phyloP scores from a whole-genome alignment of 2,329 filamentous ascomycete genomes.

The Xylaria sp. region DNA sequence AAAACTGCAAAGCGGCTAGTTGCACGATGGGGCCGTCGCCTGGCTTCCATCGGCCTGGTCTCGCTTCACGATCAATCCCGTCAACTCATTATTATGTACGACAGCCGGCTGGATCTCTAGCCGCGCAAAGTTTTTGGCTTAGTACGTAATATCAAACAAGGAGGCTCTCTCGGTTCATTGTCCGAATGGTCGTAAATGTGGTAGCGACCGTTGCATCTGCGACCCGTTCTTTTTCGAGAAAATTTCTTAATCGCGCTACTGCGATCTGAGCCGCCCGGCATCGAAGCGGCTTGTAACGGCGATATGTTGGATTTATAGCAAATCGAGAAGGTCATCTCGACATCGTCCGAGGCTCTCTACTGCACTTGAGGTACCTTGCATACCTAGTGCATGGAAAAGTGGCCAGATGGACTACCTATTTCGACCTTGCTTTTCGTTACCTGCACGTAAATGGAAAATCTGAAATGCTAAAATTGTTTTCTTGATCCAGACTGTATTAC shows the following conservation, averaged over 20 bases:
- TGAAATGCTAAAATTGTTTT: conserved; percentile 17
- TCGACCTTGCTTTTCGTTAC: conserved; percentile 11
- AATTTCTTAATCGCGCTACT: conserved; percentile 26
- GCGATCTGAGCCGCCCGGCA: conserved; percentile 25
- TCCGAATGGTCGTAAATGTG: conserved; percentile 22
- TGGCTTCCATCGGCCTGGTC: conserved; percentile 35
- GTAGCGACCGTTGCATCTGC: conserved; percentile 13
- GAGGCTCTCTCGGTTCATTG: conserved; percentile 26
- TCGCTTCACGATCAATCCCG: conserved; percentile 19
- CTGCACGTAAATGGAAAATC: conserved; percentile 18
- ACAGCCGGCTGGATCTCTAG: conserved; percentile 3
- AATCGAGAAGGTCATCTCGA: conserved; percentile 27
- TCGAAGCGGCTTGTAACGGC: conserved; percentile 29
- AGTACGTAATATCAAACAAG: conserved; percentile 33
- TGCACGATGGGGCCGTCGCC: conserved; percentile 5
- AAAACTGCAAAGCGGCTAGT: conserved; percentile 21
- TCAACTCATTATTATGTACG: not conserved
- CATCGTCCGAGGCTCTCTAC: conserved; percentile 16
- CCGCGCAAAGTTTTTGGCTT: conserved; percentile 13
- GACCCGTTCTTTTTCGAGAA: conserved; percentile 29
- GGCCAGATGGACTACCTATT: conserved; percentile 10
- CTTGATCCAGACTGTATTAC: conserved; percentile 1
- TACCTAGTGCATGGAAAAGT: conserved; percentile 14
- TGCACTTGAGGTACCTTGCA: conserved; percentile 22
- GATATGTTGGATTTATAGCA: conserved; percentile 9